These are phyloP conservation scores for Viola odorata DNA, from an alignment of 345 rosid species.

Conservation along the genomic window DNA sequence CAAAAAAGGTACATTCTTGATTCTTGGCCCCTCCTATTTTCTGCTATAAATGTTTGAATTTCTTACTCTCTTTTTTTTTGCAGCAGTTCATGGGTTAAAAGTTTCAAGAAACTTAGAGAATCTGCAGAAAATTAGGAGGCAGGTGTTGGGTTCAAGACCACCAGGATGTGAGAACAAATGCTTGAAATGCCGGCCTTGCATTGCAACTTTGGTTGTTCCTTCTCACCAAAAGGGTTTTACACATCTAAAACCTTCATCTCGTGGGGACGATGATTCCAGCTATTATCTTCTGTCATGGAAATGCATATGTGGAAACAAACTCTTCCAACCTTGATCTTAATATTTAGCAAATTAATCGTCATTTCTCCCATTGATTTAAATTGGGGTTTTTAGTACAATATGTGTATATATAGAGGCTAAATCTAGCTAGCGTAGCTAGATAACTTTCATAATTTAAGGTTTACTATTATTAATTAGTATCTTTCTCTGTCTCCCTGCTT, in stretches of 20 bases:
- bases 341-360: not conserved
- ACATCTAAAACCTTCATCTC: slow-evolving; percentile 5
- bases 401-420: no score
- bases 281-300: slow-evolving; percentile 72
- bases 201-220: slow-evolving; percentile 49
- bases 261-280: not conserved
- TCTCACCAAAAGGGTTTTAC: slow-evolving; percentile 10
- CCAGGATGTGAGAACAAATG: slow-evolving; percentile 65
- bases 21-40: not conserved
- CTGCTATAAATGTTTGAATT: not conserved
- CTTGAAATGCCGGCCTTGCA: slow-evolving; percentile 59
- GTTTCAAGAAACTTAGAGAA: slow-evolving; percentile 10
- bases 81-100: slow-evolving; percentile 11
- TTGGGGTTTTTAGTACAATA: no score
- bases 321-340: slow-evolving; percentile 37
- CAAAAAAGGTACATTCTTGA: not conserved
- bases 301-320: slow-evolving; percentile 55
- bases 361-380: not conserved
- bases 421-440: no score
- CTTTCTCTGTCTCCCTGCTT: no score
- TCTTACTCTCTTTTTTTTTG: not conserved
- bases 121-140: slow-evolving; percentile 23
- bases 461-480: no score
- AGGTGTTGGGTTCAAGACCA: slow-evolving; percentile 70
- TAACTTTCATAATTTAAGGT: no score